Evolutionary conservation across 2,329 filamentous ascomycete species (phyloP).

Genomic region (Microdochium bolleyi): DNA sequence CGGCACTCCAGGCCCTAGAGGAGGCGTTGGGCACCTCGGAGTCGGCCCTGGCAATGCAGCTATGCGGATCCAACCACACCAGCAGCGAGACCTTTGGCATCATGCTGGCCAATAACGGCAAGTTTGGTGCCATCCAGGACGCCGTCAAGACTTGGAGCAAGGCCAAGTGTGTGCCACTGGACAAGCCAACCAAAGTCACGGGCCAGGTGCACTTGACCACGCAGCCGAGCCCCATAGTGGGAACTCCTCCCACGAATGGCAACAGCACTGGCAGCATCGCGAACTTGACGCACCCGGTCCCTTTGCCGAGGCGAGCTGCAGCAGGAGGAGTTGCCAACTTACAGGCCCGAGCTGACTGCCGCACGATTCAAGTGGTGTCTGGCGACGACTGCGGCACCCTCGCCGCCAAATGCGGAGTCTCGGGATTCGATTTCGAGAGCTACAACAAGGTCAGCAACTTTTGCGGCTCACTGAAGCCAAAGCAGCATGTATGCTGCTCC

Average conservation of each 20-base stretch:
- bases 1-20: background rate
- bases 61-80: background rate
- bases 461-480: slow-evolving; percentile 15
- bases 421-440: slow-evolving; percentile 23
- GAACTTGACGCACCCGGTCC: background rate
- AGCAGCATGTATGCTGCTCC: slow-evolving; percentile 28
- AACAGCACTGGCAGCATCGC: background rate
- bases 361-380: slow-evolving; percentile 18
- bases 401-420: slow-evolving; percentile 29
- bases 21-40: background rate
- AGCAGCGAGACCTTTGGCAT: background rate
- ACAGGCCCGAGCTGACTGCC: background rate
- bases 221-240: background rate
- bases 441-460: slow-evolving; percentile 23
- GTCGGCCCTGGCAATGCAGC: background rate
- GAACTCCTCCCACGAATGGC: background rate
- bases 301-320: background rate
- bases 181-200: background rate
- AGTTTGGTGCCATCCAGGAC: background rate
- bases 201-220: background rate
- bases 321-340: background rate
- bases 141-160: background rate
- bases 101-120: background rate
- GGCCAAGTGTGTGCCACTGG: background rate
- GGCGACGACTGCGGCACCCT: slow-evolving; percentile 28